Evolutionary conservation across 345 rosid species (phyloP).

Genomic region (Arabis hirsuta): DNA sequence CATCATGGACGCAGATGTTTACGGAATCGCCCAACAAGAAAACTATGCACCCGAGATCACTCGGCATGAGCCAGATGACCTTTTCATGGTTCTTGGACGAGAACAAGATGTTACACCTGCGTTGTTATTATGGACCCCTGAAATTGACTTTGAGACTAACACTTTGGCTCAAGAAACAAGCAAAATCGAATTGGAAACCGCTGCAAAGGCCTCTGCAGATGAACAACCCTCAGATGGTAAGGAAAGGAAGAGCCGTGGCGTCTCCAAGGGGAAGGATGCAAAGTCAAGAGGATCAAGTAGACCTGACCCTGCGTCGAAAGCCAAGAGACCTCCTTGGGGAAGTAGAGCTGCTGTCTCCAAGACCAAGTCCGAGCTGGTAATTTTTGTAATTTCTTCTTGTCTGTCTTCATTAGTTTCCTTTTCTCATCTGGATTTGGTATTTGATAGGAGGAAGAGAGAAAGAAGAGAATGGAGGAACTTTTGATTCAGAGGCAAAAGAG

Average conservation of each 20-base stretch:
- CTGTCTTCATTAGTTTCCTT: constrained; percentile 16
- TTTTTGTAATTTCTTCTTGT: not conserved
- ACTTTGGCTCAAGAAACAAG: constrained; percentile 48
- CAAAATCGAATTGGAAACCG: constrained; percentile 44
- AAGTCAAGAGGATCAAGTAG: constrained; percentile 60
- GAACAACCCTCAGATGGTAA: constrained; percentile 47
- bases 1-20: constrained; percentile 66
- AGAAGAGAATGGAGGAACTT: constrained; percentile 80
- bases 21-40: constrained; percentile 51
- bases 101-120: constrained; percentile 55
- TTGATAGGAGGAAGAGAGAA: constrained; percentile 81
- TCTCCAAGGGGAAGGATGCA: constrained; percentile 55
- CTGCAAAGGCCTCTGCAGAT: constrained; percentile 39
- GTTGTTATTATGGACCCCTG: constrained; percentile 72
- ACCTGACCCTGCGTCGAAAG: constrained; percentile 53
- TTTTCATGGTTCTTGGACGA: constrained; percentile 85
- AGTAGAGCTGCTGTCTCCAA: constrained; percentile 59
- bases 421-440: constrained; percentile 23
- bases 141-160: constrained; percentile 67
- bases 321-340: constrained; percentile 64
- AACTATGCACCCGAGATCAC: constrained; percentile 46
- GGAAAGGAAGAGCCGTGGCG: constrained; percentile 45
- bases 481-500: constrained; percentile 83
- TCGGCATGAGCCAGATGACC: constrained; percentile 83
- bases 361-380: constrained; percentile 73